A percentile compares a stretch with the other conserved stretches of the same genome.
These are phyloP conservation scores for Stereum hirsutum DNA, from an alignment of 1,284 basidiomycete species.

Conservation along the genomic window DNA sequence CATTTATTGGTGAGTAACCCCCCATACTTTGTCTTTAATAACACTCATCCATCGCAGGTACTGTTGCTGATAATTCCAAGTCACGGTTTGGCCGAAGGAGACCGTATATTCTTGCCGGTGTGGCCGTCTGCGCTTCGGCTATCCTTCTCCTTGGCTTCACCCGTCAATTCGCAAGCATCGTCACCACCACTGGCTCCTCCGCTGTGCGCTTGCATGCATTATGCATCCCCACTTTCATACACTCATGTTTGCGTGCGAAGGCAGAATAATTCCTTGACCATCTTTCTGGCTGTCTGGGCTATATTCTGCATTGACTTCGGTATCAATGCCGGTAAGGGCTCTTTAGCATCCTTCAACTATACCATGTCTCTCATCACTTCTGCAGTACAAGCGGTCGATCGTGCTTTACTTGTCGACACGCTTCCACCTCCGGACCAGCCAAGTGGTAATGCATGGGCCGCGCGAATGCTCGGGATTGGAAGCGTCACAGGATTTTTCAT, in stretches of 20 bases:
- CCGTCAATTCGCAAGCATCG: slow-evolving; percentile 56
- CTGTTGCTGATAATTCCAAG: slow-evolving; percentile 82
- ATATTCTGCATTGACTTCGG: slow-evolving; percentile 92
- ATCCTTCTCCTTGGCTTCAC: slow-evolving; percentile 87
- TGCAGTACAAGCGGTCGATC: slow-evolving; percentile 74
- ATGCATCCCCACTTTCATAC: neutral
- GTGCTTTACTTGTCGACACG: slow-evolving; percentile 71
- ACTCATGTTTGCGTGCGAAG: neutral
- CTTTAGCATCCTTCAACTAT: neutral
- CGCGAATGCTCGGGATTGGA: slow-evolving; percentile 78
- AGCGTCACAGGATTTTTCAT: slow-evolving; percentile 81
- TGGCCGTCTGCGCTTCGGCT: slow-evolving; percentile 57
- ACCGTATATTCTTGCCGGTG: slow-evolving; percentile 77
- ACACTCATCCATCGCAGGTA: slow-evolving; percentile 29
- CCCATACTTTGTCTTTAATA: neutral
- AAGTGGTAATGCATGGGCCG: slow-evolving; percentile 91
- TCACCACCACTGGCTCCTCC: slow-evolving; percentile 32
- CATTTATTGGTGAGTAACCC: slow-evolving; percentile 54
- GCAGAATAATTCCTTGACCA: slow-evolving; percentile 57
- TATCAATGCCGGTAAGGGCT: slow-evolving; percentile 70
- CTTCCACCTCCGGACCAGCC: slow-evolving; percentile 69
- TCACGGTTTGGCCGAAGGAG: slow-evolving; percentile 79
- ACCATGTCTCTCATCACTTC: neutral
- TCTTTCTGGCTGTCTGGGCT: slow-evolving; percentile 74
- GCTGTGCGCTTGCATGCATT: slow-evolving; percentile 21